Evolutionary conservation across 108 stramenopile genomes (phyloP).

Genomic region (Chaetoceros tenuissimus): DNA sequence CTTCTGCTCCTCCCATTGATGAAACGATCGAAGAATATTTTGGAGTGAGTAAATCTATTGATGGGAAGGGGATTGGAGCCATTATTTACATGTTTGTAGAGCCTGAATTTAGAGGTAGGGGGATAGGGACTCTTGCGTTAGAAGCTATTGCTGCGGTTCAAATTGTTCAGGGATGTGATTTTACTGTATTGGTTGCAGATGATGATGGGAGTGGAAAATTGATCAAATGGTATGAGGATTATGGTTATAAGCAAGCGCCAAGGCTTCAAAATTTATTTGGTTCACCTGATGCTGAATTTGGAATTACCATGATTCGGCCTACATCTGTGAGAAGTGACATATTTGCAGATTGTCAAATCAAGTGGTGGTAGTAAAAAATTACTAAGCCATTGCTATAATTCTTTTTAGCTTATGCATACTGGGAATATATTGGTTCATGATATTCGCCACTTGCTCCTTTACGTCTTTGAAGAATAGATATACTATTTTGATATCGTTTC

Average conservation of each 20-base stretch:
- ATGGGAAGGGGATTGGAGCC: constrained; percentile 39
- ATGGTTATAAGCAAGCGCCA: constrained; percentile 53
- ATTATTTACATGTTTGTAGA: constrained; percentile 84
- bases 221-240: constrained; percentile 57
- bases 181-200: constrained; percentile 67
- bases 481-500: constrained; percentile 65
- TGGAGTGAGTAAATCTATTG: constrained; percentile 20
- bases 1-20: constrained; percentile 41
- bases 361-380: constrained; percentile 59
- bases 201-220: constrained; percentile 62
- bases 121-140: constrained; percentile 55
- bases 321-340: constrained; percentile 24
- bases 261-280: constrained; percentile 63
- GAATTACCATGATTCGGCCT: constrained; percentile 69
- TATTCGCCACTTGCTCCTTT: constrained; percentile 13
- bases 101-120: constrained; percentile 37
- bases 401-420: constrained; percentile 72
- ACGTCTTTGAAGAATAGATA: constrained; percentile 70
- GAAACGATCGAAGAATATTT: constrained; percentile 58
- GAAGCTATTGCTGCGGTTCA: constrained; percentile 69
- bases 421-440: constrained; percentile 59
- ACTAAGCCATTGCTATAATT: too few relatives aligned
- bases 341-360: constrained; percentile 32
- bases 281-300: constrained; percentile 43
- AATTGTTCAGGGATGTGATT: constrained; percentile 47